Base-by-base conservation (phyloP, 257 asterid genomes). In the Ligustrum vulgare region DNA sequence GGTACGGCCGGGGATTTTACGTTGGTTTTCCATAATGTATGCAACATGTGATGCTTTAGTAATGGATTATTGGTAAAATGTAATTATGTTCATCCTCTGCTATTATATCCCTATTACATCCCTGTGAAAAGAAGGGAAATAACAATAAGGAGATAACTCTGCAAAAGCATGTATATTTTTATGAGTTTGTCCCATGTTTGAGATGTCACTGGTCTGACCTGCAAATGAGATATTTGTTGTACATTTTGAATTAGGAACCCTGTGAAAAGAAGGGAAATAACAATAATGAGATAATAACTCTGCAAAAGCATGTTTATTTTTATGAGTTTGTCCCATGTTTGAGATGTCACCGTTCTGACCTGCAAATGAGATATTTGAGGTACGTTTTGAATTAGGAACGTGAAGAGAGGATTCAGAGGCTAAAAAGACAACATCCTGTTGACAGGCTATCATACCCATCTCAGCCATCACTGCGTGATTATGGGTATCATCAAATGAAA, bases 401-500 rank as follows among this genome's bases (percentile, higher is more conserved):
- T 51, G 98, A 95, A 73, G 96, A 90, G 76, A 90, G 98, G 86
- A 90, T 79, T 76, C 97, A 84, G 72, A 86, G 87, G 49, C 73
- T 91, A 32, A 88, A 84, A 74, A 89, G 85, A 77, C 91, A 85
- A 49, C 90, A 89, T 36, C 88, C 91, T 13, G 97, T 93, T 80
- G 97, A 86, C 25, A 87, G 88, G 66, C 87, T 86, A 72, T 78
- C 90, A 69, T 84, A 86, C 83, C 87, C 80, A 69, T 80, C 90
- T 82, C 91, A 84, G 68, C 84, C 87, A 28, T 81, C 67, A 82
- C 84, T 76, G 66, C 88, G 76, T 32, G 96, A 85, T 80, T 91
- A 82, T 68, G 85, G 79, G 60, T 81, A 82, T 82, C 96, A 82
- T 82, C 96, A 81, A 80, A 81, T 62, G 63, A 95, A 91, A 84